A percentile compares a stretch with the other conserved stretches of the same genome.
Conservation (phyloP, 192 early-diverging fungal genomes). For the Gaertneriomyces sp. region DNA sequence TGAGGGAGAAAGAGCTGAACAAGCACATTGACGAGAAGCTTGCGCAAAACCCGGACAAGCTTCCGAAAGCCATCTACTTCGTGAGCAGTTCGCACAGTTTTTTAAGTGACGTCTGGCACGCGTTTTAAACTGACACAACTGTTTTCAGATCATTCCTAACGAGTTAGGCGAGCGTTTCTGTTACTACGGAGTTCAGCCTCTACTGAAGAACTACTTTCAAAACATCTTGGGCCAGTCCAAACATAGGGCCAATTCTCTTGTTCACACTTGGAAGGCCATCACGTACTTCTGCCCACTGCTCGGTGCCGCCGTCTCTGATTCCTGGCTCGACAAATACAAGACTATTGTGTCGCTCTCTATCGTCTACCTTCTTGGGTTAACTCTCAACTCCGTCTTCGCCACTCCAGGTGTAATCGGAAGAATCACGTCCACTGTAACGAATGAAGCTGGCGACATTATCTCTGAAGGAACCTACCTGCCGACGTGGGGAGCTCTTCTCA, state of each 20-base stretch:
- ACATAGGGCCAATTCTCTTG: constrained; percentile 34
- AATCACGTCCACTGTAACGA: constrained; percentile 1
- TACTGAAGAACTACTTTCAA: constrained; percentile 44
- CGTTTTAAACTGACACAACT: too few relatives aligned
- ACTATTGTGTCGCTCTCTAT: constrained; percentile 42
- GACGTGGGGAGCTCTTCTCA: constrained; percentile 19
- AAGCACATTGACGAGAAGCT: constrained; percentile 49
- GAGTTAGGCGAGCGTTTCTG: constrained; percentile 54
- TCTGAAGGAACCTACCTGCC: background rate
- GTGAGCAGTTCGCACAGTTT: too few relatives aligned
- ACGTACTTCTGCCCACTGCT: constrained; percentile 59
- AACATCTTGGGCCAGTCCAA: constrained; percentile 25
- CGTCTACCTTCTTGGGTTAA: constrained; percentile 50
- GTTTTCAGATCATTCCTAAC: constrained; percentile 44
- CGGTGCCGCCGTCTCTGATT: constrained; percentile 60
- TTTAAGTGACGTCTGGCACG: too few relatives aligned
- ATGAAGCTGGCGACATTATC: too few relatives aligned
- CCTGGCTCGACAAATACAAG: constrained; percentile 64
- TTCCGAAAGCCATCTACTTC: constrained; percentile 36
- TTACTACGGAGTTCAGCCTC: constrained; percentile 58
- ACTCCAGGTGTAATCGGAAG: constrained; percentile 41
- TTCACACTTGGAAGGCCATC: constrained; percentile 45
- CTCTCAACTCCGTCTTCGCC: constrained; percentile 45
- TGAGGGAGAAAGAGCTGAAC: constrained; percentile 49
- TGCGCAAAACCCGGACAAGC: constrained; percentile 42